Base-by-base conservation (phyloP, 257 asterid species). In the Echites panduratus region DNA sequence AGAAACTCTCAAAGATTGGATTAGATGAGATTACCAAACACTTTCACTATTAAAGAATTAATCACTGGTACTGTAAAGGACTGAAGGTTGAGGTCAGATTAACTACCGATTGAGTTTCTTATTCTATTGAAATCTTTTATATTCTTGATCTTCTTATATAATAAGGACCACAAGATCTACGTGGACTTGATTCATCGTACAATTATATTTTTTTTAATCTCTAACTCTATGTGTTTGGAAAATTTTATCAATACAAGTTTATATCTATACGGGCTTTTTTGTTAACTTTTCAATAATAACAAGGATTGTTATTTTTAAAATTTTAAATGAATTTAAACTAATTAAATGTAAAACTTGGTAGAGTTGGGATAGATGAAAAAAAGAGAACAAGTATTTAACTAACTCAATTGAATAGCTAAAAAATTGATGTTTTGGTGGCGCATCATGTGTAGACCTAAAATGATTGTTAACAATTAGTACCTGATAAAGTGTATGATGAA, bases 1-100 rank as follows among this genome's bases (percentile, higher is more conserved):
- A 75, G 71, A 47, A 32, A 57, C 32, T 59, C 53, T 40, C 1
- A 75, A 79, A 61, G 75, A 65, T 50, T 35, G 44, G 61, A 79
- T 79, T 50, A 54, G 73, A 38, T 52, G 44, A 54, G 73, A 38
- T 52, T 40, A 70, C 43, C 72, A n/a, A 6, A 29, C 57, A 5
- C 43, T 44, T 13, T 44, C 12, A n/a, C 2, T 40, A 65, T n/a
- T 67, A 22, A 67, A 44, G 35, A n/a, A 44, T 65, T 19, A 40
- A 40, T 35, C 1, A 38, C 12, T 8, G 24, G 27, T 41, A 6
- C 10, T 14, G 1, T 6, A 1, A 32, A 32, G 38, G 38, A 32
- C 38, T 32, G 48, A 32, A 35, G 48, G 44, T 61, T 63, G 40
- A 22, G 41, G 0, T 67, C 11, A 44, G 54, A 44, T 48, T 68